Base-by-base conservation (phyloP, 331 rosid genomes). In the Erythrophleum ivorense region DNA sequence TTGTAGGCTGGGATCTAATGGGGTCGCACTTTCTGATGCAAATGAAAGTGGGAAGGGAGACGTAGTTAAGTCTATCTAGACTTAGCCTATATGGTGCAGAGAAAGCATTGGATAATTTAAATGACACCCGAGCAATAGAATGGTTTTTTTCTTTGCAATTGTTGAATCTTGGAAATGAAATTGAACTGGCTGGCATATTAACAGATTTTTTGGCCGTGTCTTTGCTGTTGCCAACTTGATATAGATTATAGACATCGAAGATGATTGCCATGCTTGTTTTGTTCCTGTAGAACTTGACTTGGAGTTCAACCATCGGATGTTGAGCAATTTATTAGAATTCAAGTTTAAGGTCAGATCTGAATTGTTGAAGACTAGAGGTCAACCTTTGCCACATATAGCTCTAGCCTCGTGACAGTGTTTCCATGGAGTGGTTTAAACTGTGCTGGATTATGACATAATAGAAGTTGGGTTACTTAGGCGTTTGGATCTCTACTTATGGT, bases 351-450 rank as follows among this genome's bases (percentile, higher is more conserved):
- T 78, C 73, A 50, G 62, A 45, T 83, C 66, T 75, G 19, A 66
- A 84, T 16, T 38, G 31, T 15, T 46, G 19, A 64, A 14, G 19
- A 48, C 72, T 31, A 31, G 71, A 65, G 80, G 33, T 14, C 29
- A n/a, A n/a, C n/a, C n/a, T n/a, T n/a, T 21, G 33, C 55, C 7
- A 12, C 45, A 19, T 19, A 43, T 36, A 65, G 75, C 57, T 77
- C 50, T 71, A 65, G 49, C 81, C 60, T 71, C 14, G 21, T 73
- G 80, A 52, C 14, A 63, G 71, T 72, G 73, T 54, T 78, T 66
- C 46, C 78, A 40, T 85, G 70, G 64, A 68, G 49, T 80, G 72
- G 53, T 64, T 67, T 77, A n/a, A 57, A 65, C 73, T 48, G 15
- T 57, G 64, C 38, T 11, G 43, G 79, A 7, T 78, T 78, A 58